Percentiles rank a stretch among this genome's conserved stretches.
phyloP scores from a whole-genome alignment of 2,329 filamentous ascomycete species.

The Ophiobolus disseminans region DNA sequence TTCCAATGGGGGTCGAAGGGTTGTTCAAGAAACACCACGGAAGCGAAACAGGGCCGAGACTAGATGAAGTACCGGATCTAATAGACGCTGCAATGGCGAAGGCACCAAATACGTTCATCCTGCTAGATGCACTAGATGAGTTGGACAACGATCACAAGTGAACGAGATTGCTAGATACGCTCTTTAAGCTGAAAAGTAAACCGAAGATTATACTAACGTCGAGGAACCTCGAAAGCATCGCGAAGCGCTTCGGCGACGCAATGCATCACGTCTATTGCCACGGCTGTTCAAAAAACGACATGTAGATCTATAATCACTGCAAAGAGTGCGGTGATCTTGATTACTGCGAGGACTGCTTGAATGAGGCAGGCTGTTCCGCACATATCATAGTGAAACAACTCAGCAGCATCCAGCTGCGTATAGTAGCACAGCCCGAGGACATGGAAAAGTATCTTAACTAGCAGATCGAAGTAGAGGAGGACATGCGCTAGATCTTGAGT shows the following conservation, averaged over 20 bases:
- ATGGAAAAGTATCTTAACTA: neutral
- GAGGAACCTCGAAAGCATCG: neutral
- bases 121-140: neutral
- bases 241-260: neutral
- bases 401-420: neutral
- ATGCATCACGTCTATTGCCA: neutral
- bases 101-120: neutral
- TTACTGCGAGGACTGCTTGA: neutral
- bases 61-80: neutral
- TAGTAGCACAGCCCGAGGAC: neutral
- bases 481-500: neutral
- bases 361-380: neutral
- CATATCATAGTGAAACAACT: neutral
- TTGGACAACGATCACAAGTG: neutral
- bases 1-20: neutral
- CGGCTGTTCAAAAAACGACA: neutral
- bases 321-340: neutral
- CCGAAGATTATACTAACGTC: neutral
- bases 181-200: neutral
- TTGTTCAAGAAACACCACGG: neutral
- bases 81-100: neutral
- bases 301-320: neutral
- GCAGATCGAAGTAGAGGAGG: neutral
- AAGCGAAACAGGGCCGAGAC: neutral
- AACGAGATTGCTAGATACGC: neutral